Evolutionary conservation across 2,329 filamentous ascomycete genomes (phyloP).

Genomic region (Calonectria leucothoes): DNA sequence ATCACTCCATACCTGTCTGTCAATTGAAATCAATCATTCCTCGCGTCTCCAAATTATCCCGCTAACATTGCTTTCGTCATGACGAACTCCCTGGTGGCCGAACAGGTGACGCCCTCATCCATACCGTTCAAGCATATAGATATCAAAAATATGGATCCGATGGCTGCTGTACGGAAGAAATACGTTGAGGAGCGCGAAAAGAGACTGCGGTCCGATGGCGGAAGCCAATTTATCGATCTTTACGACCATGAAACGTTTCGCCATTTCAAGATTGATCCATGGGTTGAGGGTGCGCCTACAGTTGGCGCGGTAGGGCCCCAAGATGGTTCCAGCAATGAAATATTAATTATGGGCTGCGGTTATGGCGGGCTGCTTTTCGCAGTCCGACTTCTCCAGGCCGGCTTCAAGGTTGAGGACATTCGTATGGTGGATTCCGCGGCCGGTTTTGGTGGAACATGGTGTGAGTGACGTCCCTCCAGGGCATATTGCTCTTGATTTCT

Average conservation of each 20-base stretch:
- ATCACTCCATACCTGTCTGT: fast-evolving
- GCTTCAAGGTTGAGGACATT: conserved; percentile 48
- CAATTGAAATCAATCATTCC: background rate
- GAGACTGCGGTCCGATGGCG: conserved; percentile 46
- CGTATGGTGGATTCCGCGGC: conserved; percentile 39
- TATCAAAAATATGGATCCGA: background rate
- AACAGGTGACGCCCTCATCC: background rate
- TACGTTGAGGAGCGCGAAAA: conserved; percentile 50
- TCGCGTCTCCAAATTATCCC: background rate
- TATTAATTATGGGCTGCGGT: conserved; percentile 50
- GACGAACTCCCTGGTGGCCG: background rate
- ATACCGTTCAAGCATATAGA: background rate
- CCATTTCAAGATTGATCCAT: conserved; percentile 48
- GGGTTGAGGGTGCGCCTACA: conserved; percentile 47
- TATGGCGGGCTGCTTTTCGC: conserved; percentile 49
- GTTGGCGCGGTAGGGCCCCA: conserved; percentile 27
- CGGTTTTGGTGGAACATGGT: conserved; percentile 18
- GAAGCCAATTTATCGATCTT: conserved; percentile 47
- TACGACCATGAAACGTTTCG: conserved; percentile 30
- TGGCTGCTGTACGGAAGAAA: background rate
- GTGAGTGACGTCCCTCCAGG: background rate
- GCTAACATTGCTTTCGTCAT: background rate
- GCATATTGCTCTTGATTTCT: no score
- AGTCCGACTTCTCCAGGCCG: conserved; percentile 37
- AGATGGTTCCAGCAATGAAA: conserved; percentile 34